Evolutionary conservation across 768 basidiomycete genomes (phyloP).

Genomic region (Russula earlei): DNA sequence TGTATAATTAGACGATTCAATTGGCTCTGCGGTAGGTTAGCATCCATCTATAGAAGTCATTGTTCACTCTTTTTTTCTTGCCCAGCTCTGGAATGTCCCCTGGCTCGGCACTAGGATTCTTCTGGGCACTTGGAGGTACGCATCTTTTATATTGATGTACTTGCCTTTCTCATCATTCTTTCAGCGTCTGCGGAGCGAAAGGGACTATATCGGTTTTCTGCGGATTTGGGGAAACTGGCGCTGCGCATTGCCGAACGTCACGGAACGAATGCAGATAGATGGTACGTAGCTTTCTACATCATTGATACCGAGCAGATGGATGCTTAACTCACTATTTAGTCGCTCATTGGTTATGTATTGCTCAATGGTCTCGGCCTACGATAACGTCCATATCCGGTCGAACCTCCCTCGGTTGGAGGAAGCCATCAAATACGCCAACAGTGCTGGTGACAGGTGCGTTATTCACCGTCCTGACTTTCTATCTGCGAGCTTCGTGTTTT

Average conservation of each 20-base stretch:
- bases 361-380: slow-evolving; percentile 57
- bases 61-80: not conserved
- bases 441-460: slow-evolving; percentile 54
- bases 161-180: not conserved
- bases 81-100: slow-evolving; percentile 59
- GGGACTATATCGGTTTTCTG: slow-evolving; percentile 58
- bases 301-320: no score
- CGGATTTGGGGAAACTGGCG: slow-evolving; percentile 56
- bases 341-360: slow-evolving; percentile 54
- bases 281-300: slow-evolving; percentile 30
- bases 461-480: not conserved
- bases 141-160: not conserved
- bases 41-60: not conserved
- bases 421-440: slow-evolving; percentile 54
- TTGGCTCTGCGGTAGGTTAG: slow-evolving; percentile 45
- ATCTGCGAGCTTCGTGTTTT: not conserved
- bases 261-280: slow-evolving; percentile 58
- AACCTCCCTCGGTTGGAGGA: slow-evolving; percentile 52
- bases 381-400: slow-evolving; percentile 54
- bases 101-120: slow-evolving; percentile 61
- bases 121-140: slow-evolving; percentile 59
- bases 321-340: slow-evolving; percentile 27
- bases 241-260: slow-evolving; percentile 57
- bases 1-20: slow-evolving; percentile 44
- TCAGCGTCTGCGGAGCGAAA: slow-evolving; percentile 50